These are phyloP conservation scores for Fusarium buxicola DNA, from an alignment of 2,329 filamentous ascomycete species.

Conservation along the genomic window DNA sequence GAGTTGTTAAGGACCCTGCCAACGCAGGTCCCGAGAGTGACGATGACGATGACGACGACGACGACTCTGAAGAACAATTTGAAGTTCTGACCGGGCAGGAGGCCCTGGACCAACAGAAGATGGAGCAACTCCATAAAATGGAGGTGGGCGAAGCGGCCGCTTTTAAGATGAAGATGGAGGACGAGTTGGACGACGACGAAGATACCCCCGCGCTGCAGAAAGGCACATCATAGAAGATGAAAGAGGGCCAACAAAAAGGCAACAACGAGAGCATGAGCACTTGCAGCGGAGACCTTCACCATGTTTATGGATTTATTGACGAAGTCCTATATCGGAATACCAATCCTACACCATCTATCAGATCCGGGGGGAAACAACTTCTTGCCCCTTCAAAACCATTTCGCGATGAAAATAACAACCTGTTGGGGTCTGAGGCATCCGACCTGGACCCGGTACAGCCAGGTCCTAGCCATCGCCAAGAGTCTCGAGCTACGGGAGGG, in stretches of 20 bases:
- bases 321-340: neutral
- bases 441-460: neutral
- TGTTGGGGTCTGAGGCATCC: neutral
- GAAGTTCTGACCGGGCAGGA: slow-evolving; percentile 59
- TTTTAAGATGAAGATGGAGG: slow-evolving; percentile 55
- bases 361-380: neutral
- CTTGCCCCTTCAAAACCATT: neutral
- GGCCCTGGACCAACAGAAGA: slow-evolving; percentile 58
- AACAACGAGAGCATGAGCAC: neutral
- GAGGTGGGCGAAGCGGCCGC: slow-evolving; percentile 69
- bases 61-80: slow-evolving; percentile 58
- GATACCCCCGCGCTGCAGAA: slow-evolving; percentile 45
- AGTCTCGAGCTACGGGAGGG: neutral
- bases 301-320: neutral
- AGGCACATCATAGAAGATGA: slow-evolving; percentile 49
- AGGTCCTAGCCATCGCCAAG: neutral
- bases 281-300: neutral
- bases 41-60: slow-evolving; percentile 50
- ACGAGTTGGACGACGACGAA: slow-evolving; percentile 55
- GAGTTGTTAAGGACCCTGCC: slow-evolving; percentile 42
- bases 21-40: slow-evolving; percentile 53
- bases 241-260: slow-evolving; percentile 7
- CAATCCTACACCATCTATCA: neutral
- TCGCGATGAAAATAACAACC: neutral
- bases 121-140: slow-evolving; percentile 68